Evolutionary conservation across 768 basidiomycete genomes (phyloP), one percentile per base, ranked within the genome.

Genomic region (Russula vinacea): DNA sequence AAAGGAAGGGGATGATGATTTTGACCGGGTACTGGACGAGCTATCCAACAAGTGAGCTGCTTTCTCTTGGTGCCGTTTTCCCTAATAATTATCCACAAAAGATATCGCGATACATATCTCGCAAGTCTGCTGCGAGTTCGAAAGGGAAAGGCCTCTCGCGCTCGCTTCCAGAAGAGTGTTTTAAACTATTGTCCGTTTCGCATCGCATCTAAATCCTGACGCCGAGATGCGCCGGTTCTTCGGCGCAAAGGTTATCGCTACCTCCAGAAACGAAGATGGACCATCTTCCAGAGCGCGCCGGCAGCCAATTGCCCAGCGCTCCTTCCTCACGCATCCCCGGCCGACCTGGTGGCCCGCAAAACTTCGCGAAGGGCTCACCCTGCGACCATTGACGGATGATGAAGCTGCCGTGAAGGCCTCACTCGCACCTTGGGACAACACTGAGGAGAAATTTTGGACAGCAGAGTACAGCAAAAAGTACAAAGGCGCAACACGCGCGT

Each of bases 161-260:
- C 54, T 71, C 67, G 63, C 67, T 66, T 71, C 73, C 45, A 73
- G 75, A 40, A 73, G 77, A 24, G 71, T 84, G 58, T 73, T 81
- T 13, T 24, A 73, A 81, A 53, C 83, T 97, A 1, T 80, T 96
- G 22, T 78, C 90, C 0, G 87, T 96, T n/a, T 92, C 91, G 0
- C 78, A 88, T 1, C 87, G 45, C 81, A 92, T 69, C 84, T 99
- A 17, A 94, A 98, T 67, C 80, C 87, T 13, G 94, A 96, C 64
- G 88, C 89, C 0, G 97, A 99, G 72, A 83, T 98, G 76, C 86
- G 90, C 60, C 88, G 86, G 67, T 96, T 98, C 80, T 99, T 99
- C 72, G 96, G 96, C 2, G 83, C 91, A 22, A 90, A 88, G 70
- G 94, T 97, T 62, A 83, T 98, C 10, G 78, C 80, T n/a, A 84